Conservation (phyloP, 176 grass and related monocot species). For the Aegilops speltoides region DNA sequence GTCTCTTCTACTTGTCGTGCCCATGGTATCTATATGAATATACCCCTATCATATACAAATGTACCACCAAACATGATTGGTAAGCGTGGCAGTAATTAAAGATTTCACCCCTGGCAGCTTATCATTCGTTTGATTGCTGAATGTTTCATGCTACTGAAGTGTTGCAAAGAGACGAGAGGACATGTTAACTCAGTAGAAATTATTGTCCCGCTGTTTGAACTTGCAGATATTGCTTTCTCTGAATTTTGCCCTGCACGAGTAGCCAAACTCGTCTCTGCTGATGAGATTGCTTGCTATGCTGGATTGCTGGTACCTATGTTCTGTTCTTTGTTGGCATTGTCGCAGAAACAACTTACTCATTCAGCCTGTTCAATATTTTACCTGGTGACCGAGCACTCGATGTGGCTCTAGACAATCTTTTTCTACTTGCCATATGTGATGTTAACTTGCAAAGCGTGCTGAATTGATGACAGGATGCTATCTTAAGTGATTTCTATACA, state of each 20-base stretch:
- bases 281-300: background rate
- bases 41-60: background rate
- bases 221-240: background rate
- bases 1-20: background rate
- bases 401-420: too few species aligned
- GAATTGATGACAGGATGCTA: too few species aligned
- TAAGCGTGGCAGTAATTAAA: too few species aligned
- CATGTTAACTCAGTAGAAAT: too few species aligned
- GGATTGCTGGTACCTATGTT: too few species aligned
- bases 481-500: too few species aligned
- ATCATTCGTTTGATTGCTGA: background rate
- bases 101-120: background rate
- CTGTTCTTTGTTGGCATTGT: too few species aligned
- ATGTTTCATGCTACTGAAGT: background rate
- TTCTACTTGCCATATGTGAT: too few species aligned
- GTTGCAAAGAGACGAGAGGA: background rate
- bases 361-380: too few species aligned
- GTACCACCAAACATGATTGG: background rate
- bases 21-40: background rate
- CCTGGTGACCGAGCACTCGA: too few species aligned
- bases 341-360: too few species aligned
- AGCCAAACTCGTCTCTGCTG: background rate
- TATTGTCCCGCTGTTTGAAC: background rate
- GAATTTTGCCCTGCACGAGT: background rate
- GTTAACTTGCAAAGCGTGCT: too few species aligned